Evolutionary conservation across 202 grass and related monocot genomes (phyloP).

Genomic region (Miscanthus sacchariflorus): DNA sequence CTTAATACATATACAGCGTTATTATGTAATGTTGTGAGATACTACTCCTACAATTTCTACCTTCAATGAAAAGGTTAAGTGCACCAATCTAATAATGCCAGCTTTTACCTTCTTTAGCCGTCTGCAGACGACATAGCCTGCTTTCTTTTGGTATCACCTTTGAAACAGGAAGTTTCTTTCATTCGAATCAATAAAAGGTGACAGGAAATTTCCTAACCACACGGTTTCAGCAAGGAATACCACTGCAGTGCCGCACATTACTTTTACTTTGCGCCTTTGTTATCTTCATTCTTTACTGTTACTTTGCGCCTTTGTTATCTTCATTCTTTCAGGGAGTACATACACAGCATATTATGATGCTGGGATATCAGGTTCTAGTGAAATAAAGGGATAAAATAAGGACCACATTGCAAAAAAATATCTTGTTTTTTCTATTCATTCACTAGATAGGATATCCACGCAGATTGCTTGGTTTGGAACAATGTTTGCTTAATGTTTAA

Average conservation of each 20-base stretch:
- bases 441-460: not conserved
- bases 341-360: not conserved
- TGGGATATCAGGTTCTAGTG: not conserved
- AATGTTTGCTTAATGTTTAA: slow-evolving; percentile 52
- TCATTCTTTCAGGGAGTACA: slow-evolving; percentile 8
- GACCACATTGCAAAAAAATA: not conserved
- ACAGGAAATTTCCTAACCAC: slow-evolving; percentile 45
- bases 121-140: not conserved
- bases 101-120: not conserved
- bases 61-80: not conserved
- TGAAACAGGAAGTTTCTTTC: slow-evolving; percentile 35
- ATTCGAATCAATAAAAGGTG: slow-evolving; percentile 23
- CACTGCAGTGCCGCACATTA: not conserved
- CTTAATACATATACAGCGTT: too few relatives aligned
- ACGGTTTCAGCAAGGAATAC: slow-evolving; percentile 38
- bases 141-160: slow-evolving; percentile 26
- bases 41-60: not conserved
- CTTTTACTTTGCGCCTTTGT: slow-evolving; percentile 35
- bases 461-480: slow-evolving; percentile 58
- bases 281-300: not conserved
- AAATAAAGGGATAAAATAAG: slow-evolving; percentile 10
- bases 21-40: too few relatives aligned
- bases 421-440: not conserved
- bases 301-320: slow-evolving; percentile 31
- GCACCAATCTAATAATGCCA: not conserved